Evolutionary conservation across 1,139 yeast genomes (phyloP).

Genomic region (Zygotorulaspora mrakii): DNA sequence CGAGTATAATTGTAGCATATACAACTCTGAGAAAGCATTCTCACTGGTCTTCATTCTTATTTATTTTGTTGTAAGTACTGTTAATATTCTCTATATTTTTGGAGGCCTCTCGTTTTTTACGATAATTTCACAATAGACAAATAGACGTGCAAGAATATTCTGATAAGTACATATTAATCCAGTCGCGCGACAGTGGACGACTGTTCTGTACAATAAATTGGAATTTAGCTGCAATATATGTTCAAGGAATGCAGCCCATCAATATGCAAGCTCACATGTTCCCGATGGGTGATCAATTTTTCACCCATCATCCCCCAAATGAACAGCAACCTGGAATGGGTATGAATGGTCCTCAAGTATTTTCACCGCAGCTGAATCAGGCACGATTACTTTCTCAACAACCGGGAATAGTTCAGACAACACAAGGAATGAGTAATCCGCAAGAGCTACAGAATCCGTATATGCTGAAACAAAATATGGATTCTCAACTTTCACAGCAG

Average conservation of each 20-base stretch:
- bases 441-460: slow-evolving; percentile 22
- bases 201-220: no score
- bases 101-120: slow-evolving; percentile 1
- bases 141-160: not conserved
- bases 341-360: slow-evolving; percentile 27
- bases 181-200: no score
- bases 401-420: slow-evolving; percentile 15
- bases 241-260: slow-evolving; percentile 27
- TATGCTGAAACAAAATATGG: slow-evolving; percentile 31
- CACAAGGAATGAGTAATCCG: slow-evolving; percentile 18
- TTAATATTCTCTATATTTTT: not conserved
- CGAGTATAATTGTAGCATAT: no score
- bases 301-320: slow-evolving; percentile 24
- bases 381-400: slow-evolving; percentile 25
- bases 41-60: no score
- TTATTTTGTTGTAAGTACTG: not conserved
- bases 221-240: not conserved
- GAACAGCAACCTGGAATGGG: slow-evolving; percentile 27
- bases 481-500: slow-evolving; percentile 21
- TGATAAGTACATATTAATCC: not conserved
- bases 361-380: slow-evolving; percentile 30
- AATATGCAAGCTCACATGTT: slow-evolving; percentile 28
- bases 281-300: slow-evolving; percentile 32
- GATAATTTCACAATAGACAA: not conserved
- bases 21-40: no score